Conservation (phyloP, 352 stramenopile species). For the Globisporangium spinosum region DNA sequence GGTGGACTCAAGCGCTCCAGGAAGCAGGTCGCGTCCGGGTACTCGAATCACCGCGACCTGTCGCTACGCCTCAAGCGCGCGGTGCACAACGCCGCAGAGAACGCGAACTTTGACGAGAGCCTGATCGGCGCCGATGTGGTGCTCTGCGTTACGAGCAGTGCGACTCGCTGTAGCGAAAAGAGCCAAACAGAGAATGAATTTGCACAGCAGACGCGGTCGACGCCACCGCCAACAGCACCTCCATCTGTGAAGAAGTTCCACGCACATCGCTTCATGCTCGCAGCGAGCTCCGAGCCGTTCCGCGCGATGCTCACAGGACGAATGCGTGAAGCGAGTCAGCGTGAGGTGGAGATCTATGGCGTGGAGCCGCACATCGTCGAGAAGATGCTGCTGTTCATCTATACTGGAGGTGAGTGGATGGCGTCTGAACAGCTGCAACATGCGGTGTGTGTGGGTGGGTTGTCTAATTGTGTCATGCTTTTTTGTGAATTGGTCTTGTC, state of each 20-base stretch:
- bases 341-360: slow-evolving; percentile 68
- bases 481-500: background rate
- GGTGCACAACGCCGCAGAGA: slow-evolving; percentile 25
- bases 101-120: slow-evolving; percentile 43
- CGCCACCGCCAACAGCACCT: background rate
- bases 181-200: background rate
- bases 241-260: slow-evolving; percentile 39
- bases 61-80: slow-evolving; percentile 55
- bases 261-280: slow-evolving; percentile 79
- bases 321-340: slow-evolving; percentile 72
- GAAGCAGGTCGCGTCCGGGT: slow-evolving; percentile 41
- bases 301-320: slow-evolving; percentile 78
- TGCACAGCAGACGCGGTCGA: background rate
- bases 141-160: slow-evolving; percentile 41
- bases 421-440: too few relatives aligned
- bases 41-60: slow-evolving; percentile 65
- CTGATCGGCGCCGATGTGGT: slow-evolving; percentile 74
- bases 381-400: slow-evolving; percentile 86
- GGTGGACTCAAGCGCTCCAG: slow-evolving; percentile 10
- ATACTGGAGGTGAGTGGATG: slow-evolving; percentile 54
- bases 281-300: slow-evolving; percentile 79
- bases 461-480: background rate
- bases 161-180: slow-evolving; percentile 4
- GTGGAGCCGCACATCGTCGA: slow-evolving; percentile 61
- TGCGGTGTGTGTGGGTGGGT: background rate